Conservation (phyloP, 73 alveolate genomes). For the Tetrahymena elliotti region DNA sequence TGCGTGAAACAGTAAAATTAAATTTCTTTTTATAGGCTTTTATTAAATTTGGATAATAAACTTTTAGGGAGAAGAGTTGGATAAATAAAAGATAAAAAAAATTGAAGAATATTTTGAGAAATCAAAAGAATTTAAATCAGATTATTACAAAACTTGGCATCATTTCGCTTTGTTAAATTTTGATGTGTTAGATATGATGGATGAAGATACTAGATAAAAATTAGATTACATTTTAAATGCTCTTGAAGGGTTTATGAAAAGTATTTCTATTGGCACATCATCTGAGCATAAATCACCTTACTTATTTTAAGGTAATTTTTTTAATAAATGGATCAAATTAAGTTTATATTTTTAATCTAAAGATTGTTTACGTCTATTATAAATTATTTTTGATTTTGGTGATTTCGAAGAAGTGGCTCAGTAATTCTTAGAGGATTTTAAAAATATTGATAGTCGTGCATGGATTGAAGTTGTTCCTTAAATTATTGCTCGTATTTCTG, state of each 20-base stretch:
- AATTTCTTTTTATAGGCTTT: not conserved
- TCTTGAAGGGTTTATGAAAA: slow-evolving; percentile 79
- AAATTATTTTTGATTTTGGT: slow-evolving; percentile 91
- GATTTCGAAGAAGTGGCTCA: slow-evolving; percentile 61
- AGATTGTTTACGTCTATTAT: slow-evolving; percentile 65
- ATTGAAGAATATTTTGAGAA: not conserved
- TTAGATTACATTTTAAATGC: slow-evolving; percentile 75
- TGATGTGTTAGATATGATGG: slow-evolving; percentile 33
- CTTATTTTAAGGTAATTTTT: slow-evolving; percentile 61
- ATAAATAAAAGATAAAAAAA: not conserved
- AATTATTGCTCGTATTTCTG: slow-evolving; percentile 89
- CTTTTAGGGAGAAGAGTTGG: slow-evolving; percentile 24
- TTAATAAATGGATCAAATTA: not conserved
- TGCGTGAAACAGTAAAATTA: slow-evolving; percentile 10
- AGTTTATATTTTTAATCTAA: not conserved
- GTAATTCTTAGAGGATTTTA: slow-evolving; percentile 70
- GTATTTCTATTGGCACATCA: slow-evolving; percentile 71
- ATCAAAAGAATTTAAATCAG: slow-evolving; percentile 16
- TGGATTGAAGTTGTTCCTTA: slow-evolving; percentile 98
- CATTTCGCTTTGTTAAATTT: slow-evolving; percentile 27
- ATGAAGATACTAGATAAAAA: slow-evolving; percentile 13
- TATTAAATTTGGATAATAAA: not conserved
- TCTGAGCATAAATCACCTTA: slow-evolving; percentile 57
- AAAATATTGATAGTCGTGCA: slow-evolving; percentile 65
- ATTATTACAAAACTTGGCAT: slow-evolving; percentile 44